These are phyloP conservation scores for Xylaria intraflava DNA, from an alignment of 495 filamentous ascomycete genomes.

Conservation along the genomic window DNA sequence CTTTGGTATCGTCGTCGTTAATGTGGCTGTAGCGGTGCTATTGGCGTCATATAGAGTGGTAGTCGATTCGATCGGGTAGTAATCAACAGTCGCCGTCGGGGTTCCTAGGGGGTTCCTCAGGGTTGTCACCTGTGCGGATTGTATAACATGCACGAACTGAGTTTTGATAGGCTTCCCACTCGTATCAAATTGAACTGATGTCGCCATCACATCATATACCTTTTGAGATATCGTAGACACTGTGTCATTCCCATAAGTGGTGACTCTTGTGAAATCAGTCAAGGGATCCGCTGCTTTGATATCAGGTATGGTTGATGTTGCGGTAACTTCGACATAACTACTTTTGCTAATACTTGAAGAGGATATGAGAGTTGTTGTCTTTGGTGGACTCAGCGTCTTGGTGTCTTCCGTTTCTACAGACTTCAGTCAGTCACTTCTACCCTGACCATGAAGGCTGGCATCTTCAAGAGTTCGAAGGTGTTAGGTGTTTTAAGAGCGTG, in stretches of 20 bases:
- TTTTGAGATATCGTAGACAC: neutral
- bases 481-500: too few relatives aligned
- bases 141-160: neutral
- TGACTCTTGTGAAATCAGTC: neutral
- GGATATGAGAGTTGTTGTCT: neutral
- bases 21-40: slow-evolving; percentile 15
- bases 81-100: slow-evolving; percentile 14
- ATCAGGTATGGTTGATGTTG: neutral
- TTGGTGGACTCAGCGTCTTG: neutral
- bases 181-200: neutral
- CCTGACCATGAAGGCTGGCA: neutral
- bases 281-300: slow-evolving; percentile 3
- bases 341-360: neutral
- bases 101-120: slow-evolving; percentile 14
- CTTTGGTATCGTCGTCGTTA: slow-evolving; percentile 8
- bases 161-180: slow-evolving; percentile 11
- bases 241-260: slow-evolving; percentile 1
- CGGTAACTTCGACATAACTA: neutral
- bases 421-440: neutral
- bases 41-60: slow-evolving; percentile 11
- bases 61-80: slow-evolving; percentile 9
- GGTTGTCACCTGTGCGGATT: slow-evolving; percentile 6
- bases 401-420: neutral
- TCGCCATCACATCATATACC: neutral
- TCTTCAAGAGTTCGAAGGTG: neutral